These are phyloP conservation scores for Botrytis byssoidea DNA, from an alignment of 2,329 filamentous ascomycete genomes.

Conservation along the genomic window DNA sequence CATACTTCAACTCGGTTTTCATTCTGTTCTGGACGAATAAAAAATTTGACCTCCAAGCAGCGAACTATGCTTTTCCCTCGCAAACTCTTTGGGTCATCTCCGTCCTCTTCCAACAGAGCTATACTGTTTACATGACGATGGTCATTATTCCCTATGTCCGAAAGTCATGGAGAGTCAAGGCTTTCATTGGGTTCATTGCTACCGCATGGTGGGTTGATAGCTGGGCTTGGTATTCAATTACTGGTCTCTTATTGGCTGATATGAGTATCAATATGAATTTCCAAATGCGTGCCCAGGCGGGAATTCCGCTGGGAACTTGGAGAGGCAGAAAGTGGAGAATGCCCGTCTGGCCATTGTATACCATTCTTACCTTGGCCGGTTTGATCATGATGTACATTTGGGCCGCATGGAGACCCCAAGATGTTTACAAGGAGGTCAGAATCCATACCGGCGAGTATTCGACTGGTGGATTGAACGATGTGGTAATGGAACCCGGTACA, in stretches of 20 bases:
- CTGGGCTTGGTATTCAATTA: constrained; percentile 49
- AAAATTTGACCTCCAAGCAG: constrained; percentile 43
- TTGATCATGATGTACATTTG: constrained; percentile 46
- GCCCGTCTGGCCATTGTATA: constrained; percentile 41
- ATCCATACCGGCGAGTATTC: constrained; percentile 45
- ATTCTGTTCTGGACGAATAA: constrained; percentile 48
- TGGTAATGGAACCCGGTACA: constrained; percentile 37
- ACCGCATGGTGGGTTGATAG: constrained; percentile 49
- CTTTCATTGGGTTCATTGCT: constrained; percentile 40
- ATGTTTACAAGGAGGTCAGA: constrained; percentile 41
- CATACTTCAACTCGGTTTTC: constrained; percentile 48
- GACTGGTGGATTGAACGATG: constrained; percentile 40
- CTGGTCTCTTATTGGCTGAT: constrained; percentile 45
- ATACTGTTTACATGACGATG: constrained; percentile 50
- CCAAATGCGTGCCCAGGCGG: constrained; percentile 31
- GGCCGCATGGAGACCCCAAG: constrained; percentile 42
- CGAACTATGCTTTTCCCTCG: constrained; percentile 45
- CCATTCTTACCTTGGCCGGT: constrained; percentile 34
- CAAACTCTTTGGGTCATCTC: constrained; percentile 47
- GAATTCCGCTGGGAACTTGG: constrained; percentile 27
- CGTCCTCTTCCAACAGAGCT: constrained; percentile 47
- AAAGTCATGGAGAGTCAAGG: constrained; percentile 25
- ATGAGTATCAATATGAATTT: constrained; percentile 46
- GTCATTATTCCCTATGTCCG: constrained; percentile 42
- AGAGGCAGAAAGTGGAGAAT: constrained; percentile 22